Evolutionary conservation across 1,139 yeast genomes (phyloP), one percentile per base, ranked within the genome.

Genomic region (Sugiyamaella japonica): DNA sequence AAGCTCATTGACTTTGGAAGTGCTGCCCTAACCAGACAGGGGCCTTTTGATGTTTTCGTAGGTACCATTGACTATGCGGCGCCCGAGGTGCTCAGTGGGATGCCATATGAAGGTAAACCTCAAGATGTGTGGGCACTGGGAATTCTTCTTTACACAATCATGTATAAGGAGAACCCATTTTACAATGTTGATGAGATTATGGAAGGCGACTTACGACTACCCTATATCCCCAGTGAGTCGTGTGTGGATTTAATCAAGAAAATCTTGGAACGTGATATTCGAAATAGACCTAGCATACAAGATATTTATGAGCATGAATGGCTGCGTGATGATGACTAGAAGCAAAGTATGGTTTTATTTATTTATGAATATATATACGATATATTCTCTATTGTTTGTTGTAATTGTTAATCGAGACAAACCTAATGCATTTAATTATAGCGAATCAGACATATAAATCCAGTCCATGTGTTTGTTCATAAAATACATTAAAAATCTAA

Each of bases 61-160:
- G 99, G 99, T 1, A 93, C 99, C 0, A 84, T 93, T 41, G 98
- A 93, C 70, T 93, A 91, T 70, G 98, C 98, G 0, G 95, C 97
- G 0, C 98, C 99, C 0, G 99, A 93, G 70, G 97, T 93, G 0
- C 76, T 93, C 36, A 79, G 85, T 52, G 99, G 98, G 7, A 85
- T 84, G 57, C 86, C 90, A 31, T 93, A 93, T 66, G 89, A 83
- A 55, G 99, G 99, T 17, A 85, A 82, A 68, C 93, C 96, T 0
- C 99, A 93, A 70, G 99, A 93, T 70, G 84, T 91, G 1, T 93
- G 99, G 99, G 97, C 98, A 0, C 76, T 91, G 65, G 99, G 99
- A 1, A 87, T 93, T 17, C 75, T 93, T 57, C 73, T 93, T 20
- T 93, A 90, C 73, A 93, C 97, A 0, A 79, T 93, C 68, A 77